Evolutionary conservation across 805 yeast genomes (phyloP), one percentile per base, ranked within the genome.

Genomic region (Spathaspora hagerdaliae): DNA sequence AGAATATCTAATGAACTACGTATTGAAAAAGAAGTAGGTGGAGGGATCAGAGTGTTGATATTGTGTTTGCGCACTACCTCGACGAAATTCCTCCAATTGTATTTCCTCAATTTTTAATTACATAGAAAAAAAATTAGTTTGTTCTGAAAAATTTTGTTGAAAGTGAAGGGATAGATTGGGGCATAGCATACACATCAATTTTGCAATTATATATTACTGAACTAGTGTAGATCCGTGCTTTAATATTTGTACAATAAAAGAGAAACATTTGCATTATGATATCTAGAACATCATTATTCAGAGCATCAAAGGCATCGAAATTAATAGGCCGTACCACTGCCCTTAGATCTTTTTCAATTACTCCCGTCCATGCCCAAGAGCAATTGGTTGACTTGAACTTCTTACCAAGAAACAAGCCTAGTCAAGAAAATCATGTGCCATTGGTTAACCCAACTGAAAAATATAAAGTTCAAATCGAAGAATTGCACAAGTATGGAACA

Each of bases 401-500:
- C 26, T 57, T 70, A 45, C 75, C 75, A 43, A 66, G 77, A 61
- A 63, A 60, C 51, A 56, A 60, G 42, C 60, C 64, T 13, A 50
- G 49, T 27, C 38, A 27, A 19, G 69, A 63, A 8, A 56, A 56
- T 43, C 59, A 62, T 32, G 74, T 66, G 15, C 84, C 85, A 12
- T 62, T 85, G 48, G 81, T 78, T 49, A 86, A 88, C 69, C 95
- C 95, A 37, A 82, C 88, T 43, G 96, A 87, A 53, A 76, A 81
- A 60, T 86, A 82, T 68, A 71, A 71, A 57, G 86, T 78, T 52
- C 82, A 78, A 48, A 64, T 67, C 43, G 91, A 82, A 59, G 88
- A 85, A 53, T 74, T 87, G 50, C 95, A 86, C 71, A 80, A 81
- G 66, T 88, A 85, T 64, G 96, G 96, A 27, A 77, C 79, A 45